Conservation (phyloP, 495 filamentous ascomycete genomes). For the Parachaetomium inaequale region DNA sequence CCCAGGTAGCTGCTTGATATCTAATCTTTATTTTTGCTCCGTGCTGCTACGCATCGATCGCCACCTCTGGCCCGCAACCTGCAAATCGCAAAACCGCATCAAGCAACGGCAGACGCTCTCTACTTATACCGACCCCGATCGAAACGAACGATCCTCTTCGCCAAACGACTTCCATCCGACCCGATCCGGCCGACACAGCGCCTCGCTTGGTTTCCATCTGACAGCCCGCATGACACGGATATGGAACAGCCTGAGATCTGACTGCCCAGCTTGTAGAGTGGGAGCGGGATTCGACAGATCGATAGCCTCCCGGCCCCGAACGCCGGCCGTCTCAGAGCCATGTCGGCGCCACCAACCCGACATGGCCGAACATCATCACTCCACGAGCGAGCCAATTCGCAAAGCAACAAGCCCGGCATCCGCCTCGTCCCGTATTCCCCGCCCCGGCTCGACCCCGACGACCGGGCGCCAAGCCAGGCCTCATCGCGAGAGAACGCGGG, state of each 20-base stretch:
- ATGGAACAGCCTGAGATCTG: slow-evolving; percentile 35
- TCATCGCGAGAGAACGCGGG: slow-evolving; percentile 29
- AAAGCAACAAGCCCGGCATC: slow-evolving; percentile 49
- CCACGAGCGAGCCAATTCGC: slow-evolving; percentile 54
- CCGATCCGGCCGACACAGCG: slow-evolving; percentile 7
- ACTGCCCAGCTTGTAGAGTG: slow-evolving; percentile 28
- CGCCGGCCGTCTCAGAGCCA: slow-evolving; percentile 33
- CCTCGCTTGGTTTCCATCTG: slow-evolving; percentile 7
- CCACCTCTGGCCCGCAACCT: neutral
- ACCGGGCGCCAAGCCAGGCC: slow-evolving; percentile 33
- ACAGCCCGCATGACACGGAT: slow-evolving; percentile 31
- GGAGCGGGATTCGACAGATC: slow-evolving; percentile 27
- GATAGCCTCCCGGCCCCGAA: slow-evolving; percentile 28
- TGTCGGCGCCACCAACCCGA: slow-evolving; percentile 37
- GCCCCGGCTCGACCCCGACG: slow-evolving; percentile 37
- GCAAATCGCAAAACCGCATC: neutral
- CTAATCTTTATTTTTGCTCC: slow-evolving; percentile 13
- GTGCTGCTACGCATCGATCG: slow-evolving; percentile 12
- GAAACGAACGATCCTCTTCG: neutral
- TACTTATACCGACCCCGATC: neutral
- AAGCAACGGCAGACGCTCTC: neutral
- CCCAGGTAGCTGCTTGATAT: slow-evolving; percentile 6
- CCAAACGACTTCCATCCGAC: neutral
- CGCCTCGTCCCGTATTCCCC: slow-evolving; percentile 54
- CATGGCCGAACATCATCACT: slow-evolving; percentile 45